Base-by-base conservation (phyloP, 495 filamentous ascomycete genomes). In the Aspergillus coremiiformis region DNA sequence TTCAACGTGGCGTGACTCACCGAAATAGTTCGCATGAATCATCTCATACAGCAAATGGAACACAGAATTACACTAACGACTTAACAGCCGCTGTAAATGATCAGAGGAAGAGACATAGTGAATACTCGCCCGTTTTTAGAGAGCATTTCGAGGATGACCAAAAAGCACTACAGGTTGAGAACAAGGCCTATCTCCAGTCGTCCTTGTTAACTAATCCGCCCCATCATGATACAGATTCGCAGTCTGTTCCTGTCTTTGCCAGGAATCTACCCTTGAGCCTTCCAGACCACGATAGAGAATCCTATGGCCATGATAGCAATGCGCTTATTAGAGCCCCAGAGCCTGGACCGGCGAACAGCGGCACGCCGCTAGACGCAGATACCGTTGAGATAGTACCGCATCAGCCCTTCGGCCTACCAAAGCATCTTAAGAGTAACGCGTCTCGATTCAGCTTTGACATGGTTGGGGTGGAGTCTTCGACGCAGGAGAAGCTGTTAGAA, bases 391-490 rank as follows among this genome's bases (percentile, higher is more conserved):
- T 74, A 64, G 56, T 70, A 63, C 61, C 69, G 0, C 69, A 68
- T 15, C 64, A 66, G n/a, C 61, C 61, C 29, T 65, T 69, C 26
- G 75, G 63, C 5, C 44, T 78, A 32, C 86, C 87, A 0, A 85
- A 75, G 56, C 89, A 91, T 65, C 83, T 90, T 64, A 90, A 86
- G 57, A 92, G 88, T 64, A 92, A 85, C 47, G 86, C 90, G 0
- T 94, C 89, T 2, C 75, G 90, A 9, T 95, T 96, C 58, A 94
- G 89, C 61, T 96, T 96, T 59, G 90, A 96, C 60, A 87, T 95
- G 78, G 74, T 67, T 19, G 79, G 80, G 10, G 81, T 85, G n/a
- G 89, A 87, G 27, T 83, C 87, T 12, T 83, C 85, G 5, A 78
- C 78, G 10, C 84, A 95, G 63, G 90, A 96, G 64, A 84, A 84